phyloP scores from a whole-genome alignment of 305 asterid species.

The Fraxinus dipetala region DNA sequence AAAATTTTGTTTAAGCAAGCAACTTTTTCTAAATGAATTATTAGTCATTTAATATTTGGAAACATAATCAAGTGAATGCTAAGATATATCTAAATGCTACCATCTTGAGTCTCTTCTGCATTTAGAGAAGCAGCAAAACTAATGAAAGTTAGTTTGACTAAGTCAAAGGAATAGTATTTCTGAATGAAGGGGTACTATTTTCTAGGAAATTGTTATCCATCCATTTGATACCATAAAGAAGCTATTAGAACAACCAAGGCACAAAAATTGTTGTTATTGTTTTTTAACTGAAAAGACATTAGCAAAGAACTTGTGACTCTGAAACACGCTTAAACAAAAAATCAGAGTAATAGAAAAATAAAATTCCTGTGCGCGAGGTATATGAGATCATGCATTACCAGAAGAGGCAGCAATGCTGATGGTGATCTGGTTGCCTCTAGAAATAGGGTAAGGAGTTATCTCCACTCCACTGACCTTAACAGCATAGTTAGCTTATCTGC shows the following conservation, averaged over 20 bases:
- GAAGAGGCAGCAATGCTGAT: slow-evolving; percentile 62
- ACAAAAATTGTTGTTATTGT: too few relatives aligned
- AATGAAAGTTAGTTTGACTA: neutral
- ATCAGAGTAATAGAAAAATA: neutral
- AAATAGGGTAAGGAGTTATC: slow-evolving; percentile 67
- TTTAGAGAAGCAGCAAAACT: neutral
- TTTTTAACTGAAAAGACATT: too few relatives aligned
- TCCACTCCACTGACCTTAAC: slow-evolving; percentile 57
- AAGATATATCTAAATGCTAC: neutral
- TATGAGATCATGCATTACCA: slow-evolving; percentile 32
- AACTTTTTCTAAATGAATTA: neutral
- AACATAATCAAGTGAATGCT: neutral
- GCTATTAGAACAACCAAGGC: too few relatives aligned
- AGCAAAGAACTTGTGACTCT: neutral
- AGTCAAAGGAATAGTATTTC: neutral
- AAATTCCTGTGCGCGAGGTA: neutral
- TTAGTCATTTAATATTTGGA: neutral
- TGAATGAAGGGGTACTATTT: neutral
- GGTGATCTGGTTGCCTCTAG: slow-evolving; percentile 47
- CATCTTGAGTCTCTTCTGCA: neutral
- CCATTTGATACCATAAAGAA: neutral
- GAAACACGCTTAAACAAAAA: neutral
- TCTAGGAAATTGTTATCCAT: neutral
- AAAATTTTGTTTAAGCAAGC: neutral
- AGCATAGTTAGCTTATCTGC: slow-evolving; percentile 50